A percentile compares a stretch with the other conserved stretches of the same genome.
These are phyloP conservation scores for Paraurostyla sp. DNA, from an alignment of 73 alveolate species.

Conservation along the genomic window DNA sequence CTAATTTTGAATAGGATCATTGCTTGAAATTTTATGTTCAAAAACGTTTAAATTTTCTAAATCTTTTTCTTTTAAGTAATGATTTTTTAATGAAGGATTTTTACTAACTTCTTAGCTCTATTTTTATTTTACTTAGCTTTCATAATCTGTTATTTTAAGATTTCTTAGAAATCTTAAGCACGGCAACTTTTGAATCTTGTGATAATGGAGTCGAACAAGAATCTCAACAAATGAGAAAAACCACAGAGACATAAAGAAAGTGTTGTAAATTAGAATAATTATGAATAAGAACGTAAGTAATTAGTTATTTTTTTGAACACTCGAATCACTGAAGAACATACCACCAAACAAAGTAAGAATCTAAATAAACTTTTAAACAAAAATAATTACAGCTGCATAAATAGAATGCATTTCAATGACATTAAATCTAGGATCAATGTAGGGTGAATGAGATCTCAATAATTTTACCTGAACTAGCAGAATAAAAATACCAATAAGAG, in stretches of 20 bases:
- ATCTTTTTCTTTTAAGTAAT: no score
- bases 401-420: background rate
- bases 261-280: background rate
- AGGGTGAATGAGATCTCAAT: background rate
- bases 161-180: no score
- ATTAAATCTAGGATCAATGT: conserved; percentile 25
- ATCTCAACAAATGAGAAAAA: no score
- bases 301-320: background rate
- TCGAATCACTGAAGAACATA: background rate
- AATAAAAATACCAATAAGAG: background rate
- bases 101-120: no score
- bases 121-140: no score
- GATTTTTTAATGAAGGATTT: no score
- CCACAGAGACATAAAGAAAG: conserved; percentile 12
- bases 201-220: no score
- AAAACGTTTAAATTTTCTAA: no score
- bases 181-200: no score
- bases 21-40: no score
- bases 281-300: background rate
- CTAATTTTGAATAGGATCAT: no score
- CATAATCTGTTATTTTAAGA: no score
- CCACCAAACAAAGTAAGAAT: conserved; percentile 5
- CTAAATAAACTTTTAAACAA: background rate
- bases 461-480: background rate
- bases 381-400: background rate